These are phyloP conservation scores for Dipteronia sinensis DNA, from an alignment of 345 rosid species.

Conservation along the genomic window DNA sequence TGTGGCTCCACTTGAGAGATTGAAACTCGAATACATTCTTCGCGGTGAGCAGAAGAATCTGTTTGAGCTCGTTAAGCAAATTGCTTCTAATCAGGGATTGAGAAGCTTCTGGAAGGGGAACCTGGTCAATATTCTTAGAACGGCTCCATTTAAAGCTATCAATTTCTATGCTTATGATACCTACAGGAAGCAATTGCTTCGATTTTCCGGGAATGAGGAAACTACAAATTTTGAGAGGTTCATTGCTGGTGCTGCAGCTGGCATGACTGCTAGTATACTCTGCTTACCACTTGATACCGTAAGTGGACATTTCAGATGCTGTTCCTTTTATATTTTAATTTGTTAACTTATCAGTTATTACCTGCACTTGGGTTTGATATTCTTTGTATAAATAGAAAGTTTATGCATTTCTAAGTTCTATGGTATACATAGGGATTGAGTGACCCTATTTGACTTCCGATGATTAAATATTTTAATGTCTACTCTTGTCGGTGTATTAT, in stretches of 20 bases:
- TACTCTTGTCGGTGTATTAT: not conserved
- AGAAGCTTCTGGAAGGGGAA: constrained; percentile 83
- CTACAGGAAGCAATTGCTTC: constrained; percentile 65
- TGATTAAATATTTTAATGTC: not conserved
- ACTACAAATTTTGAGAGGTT: constrained; percentile 72
- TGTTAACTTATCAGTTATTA: not conserved
- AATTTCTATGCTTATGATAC: constrained; percentile 78
- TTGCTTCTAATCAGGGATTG: constrained; percentile 61
- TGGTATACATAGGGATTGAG: not conserved
- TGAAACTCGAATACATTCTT: constrained; percentile 77
- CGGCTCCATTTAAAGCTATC: constrained; percentile 79
- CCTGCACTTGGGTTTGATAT: not conserved
- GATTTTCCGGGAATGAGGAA: constrained; percentile 57
- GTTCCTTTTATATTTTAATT: not conserved
- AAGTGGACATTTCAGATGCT: constrained; percentile 26
- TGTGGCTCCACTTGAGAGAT: constrained; percentile 76
- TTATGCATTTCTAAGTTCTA: constrained; percentile 6
- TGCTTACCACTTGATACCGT: constrained; percentile 79
- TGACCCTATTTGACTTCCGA: not conserved
- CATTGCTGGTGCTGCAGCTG: constrained; percentile 79
- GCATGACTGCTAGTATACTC: constrained; percentile 68
- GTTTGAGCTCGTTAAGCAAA: constrained; percentile 50
- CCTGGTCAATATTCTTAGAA: constrained; percentile 65
- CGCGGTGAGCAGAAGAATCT: constrained; percentile 66
- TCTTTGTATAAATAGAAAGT: not conserved